Evolutionary conservation across 805 yeast genomes (phyloP).

Genomic region (Spathaspora hagerdaliae): DNA sequence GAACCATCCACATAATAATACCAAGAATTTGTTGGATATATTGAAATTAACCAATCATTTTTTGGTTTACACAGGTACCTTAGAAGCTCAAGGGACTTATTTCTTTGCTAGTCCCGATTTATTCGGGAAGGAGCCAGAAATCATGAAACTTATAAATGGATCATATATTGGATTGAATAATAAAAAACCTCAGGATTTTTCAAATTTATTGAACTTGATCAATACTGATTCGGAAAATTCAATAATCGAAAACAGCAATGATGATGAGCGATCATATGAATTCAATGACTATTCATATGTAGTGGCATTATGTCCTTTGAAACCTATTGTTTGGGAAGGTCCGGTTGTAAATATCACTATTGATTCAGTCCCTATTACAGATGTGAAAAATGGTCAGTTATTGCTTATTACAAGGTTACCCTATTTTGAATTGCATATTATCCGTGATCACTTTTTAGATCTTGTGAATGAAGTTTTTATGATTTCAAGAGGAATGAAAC

Average conservation of each 20-base stretch:
- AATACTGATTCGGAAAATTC: constrained; percentile 5
- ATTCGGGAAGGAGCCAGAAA: constrained; percentile 35
- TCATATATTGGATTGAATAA: constrained; percentile 35
- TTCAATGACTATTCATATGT: constrained; percentile 51
- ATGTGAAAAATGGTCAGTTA: constrained; percentile 64
- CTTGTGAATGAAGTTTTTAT: constrained; percentile 53
- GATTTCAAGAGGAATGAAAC: constrained; percentile 26
- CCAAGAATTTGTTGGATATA: constrained; percentile 50
- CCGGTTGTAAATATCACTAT: constrained; percentile 55
- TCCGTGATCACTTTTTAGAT: constrained; percentile 54
- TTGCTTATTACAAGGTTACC: constrained; percentile 71
- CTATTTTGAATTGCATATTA: constrained; percentile 46
- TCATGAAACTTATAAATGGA: constrained; percentile 35
- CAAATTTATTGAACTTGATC: constrained; percentile 19
- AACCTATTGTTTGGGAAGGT: constrained; percentile 92
- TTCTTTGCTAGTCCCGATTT: constrained; percentile 70
- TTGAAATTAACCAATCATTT: constrained; percentile 68
- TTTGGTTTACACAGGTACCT: constrained; percentile 66
- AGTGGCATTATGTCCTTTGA: constrained; percentile 69
- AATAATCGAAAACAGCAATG: neutral
- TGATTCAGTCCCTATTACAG: constrained; percentile 45
- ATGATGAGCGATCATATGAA: constrained; percentile 1
- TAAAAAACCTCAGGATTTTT: constrained; percentile 21
- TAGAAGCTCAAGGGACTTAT: constrained; percentile 74
- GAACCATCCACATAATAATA: constrained; percentile 38